Conservation (phyloP, 257 asterid species). For the Solanum neorickii region DNA sequence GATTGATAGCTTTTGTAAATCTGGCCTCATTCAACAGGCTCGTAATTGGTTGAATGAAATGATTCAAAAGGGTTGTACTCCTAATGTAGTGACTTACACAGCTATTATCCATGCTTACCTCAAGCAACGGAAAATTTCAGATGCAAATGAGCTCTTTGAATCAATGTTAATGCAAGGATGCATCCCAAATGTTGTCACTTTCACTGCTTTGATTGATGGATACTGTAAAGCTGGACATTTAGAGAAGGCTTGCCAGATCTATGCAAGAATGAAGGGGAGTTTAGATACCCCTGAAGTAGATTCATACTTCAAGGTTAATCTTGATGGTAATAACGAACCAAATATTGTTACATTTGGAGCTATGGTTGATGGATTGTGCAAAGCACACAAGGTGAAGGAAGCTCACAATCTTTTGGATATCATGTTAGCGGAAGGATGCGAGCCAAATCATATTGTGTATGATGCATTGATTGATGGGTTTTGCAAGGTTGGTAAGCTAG, state of each 20-base stretch:
- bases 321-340: constrained; percentile 39
- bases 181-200: constrained; percentile 72
- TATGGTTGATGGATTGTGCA: constrained; percentile 88
- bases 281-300: constrained; percentile 38
- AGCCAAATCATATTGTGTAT: constrained; percentile 71
- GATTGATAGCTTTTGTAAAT: constrained; percentile 88
- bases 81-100: constrained; percentile 84
- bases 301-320: constrained; percentile 43
- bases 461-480: constrained; percentile 91
- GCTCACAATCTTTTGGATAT: constrained; percentile 67
- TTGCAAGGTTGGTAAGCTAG: constrained; percentile 85
- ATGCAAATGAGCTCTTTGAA: constrained; percentile 70
- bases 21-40: constrained; percentile 81
- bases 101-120: constrained; percentile 86
- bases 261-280: constrained; percentile 69
- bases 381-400: constrained; percentile 66
- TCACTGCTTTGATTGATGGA: constrained; percentile 89
- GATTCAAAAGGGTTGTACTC: constrained; percentile 60
- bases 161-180: constrained; percentile 71
- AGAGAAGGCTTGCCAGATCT: constrained; percentile 73
- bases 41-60: constrained; percentile 78
- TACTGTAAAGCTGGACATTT: constrained; percentile 79
- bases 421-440: constrained; percentile 55
- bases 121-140: constrained; percentile 56
- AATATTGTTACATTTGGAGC: constrained; percentile 83